Percentiles rank a stretch among this genome's conserved stretches.
phyloP scores from a whole-genome alignment of 1,284 basidiomycete genomes.

The Fomes fomentarius region DNA sequence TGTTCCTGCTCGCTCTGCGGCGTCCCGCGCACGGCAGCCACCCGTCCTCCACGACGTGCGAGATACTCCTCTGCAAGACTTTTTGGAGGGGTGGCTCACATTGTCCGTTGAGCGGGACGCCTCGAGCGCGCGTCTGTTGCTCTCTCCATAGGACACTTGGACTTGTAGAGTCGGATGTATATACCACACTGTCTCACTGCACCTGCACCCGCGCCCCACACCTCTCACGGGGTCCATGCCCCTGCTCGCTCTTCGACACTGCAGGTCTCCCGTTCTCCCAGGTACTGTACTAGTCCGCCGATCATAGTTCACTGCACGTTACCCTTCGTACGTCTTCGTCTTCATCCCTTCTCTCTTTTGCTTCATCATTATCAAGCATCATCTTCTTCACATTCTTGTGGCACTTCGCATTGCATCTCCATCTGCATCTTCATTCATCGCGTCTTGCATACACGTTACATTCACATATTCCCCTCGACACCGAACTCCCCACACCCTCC shows the following conservation, averaged over 20 bases:
- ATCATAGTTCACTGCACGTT: neutral
- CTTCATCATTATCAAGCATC: neutral
- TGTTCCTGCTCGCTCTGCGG: constrained; percentile 4
- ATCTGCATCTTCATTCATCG: neutral
- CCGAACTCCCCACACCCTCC: too few relatives aligned
- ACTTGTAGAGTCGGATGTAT: neutral
- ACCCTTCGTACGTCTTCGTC: neutral
- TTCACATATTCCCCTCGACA: too few relatives aligned
- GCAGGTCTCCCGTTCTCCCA: neutral
- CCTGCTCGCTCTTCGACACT: neutral
- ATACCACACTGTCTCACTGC: neutral
- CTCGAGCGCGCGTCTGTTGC: neutral
- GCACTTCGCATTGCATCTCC: neutral
- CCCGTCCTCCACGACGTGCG: too few relatives aligned
- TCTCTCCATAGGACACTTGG: neutral
- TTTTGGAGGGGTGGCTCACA: too few relatives aligned
- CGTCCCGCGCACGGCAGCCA: neutral
- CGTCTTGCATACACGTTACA: too few relatives aligned
- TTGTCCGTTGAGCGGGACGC: neutral
- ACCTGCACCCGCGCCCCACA: neutral
- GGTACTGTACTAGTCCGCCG: neutral
- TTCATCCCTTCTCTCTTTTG: neutral
- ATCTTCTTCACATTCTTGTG: neutral
- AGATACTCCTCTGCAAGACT: too few relatives aligned
- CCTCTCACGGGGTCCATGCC: neutral